phyloP scores from a whole-genome alignment of 306 rosid species.

The Cicer chorassanicum region DNA sequence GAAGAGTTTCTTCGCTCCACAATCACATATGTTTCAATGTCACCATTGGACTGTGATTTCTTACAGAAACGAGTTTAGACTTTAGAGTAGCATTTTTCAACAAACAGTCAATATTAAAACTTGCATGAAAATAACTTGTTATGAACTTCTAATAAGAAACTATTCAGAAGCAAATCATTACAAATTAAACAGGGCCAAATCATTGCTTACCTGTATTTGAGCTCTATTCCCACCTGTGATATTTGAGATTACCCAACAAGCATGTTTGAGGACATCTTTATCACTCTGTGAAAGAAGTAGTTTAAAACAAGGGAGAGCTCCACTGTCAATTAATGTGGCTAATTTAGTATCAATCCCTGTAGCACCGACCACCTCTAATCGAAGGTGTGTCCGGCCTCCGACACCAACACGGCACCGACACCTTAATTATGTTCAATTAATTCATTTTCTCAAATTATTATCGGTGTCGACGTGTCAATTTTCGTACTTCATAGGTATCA shows the following conservation, averaged over 20 bases:
- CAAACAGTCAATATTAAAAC: background rate
- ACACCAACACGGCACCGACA: too few relatives aligned
- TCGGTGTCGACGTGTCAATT: too few relatives aligned
- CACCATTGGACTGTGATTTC: too few relatives aligned
- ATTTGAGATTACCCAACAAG: conserved; percentile 90
- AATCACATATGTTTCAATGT: too few relatives aligned
- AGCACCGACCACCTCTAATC: too few relatives aligned
- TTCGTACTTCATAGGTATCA: too few relatives aligned
- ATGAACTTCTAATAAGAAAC: background rate
- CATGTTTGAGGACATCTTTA: conserved; percentile 83
- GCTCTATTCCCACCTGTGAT: conserved; percentile 77
- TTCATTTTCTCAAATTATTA: too few relatives aligned
- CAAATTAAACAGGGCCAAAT: background rate
- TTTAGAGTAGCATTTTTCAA: background rate
- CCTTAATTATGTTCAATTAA: too few relatives aligned
- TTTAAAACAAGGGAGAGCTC: conserved; percentile 73
- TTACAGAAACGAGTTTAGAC: background rate
- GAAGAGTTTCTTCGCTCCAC: too few relatives aligned
- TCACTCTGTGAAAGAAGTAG: conserved; percentile 72
- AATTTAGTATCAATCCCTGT: background rate
- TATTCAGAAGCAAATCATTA: background rate
- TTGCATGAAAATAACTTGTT: too few relatives aligned
- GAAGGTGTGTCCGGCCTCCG: too few relatives aligned
- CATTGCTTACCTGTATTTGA: conserved; percentile 73
- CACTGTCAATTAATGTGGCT: conserved; percentile 57